Evolutionary conservation across 495 filamentous ascomycete species (phyloP).

Genomic region (Aspergillus bertholletiae): DNA sequence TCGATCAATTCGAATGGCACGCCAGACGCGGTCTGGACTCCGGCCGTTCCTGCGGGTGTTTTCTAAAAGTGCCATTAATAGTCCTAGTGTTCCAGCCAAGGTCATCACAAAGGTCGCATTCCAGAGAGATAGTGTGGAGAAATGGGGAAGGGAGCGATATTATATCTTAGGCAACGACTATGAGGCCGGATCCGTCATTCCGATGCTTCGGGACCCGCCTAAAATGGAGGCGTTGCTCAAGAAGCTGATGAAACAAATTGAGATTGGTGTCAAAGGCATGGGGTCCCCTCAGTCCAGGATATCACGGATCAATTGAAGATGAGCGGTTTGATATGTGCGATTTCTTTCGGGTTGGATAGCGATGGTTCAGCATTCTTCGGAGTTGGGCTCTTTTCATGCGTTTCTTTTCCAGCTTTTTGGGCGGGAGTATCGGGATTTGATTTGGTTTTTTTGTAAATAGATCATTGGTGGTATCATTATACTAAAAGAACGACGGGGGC

Average conservation of each 20-base stretch:
- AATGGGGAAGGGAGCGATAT: slow-evolving; percentile 34
- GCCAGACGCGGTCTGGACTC: slow-evolving; percentile 35
- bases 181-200: slow-evolving; percentile 39
- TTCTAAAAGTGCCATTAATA: slow-evolving; percentile 39
- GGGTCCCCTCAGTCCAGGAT: slow-evolving; percentile 27
- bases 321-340: background rate
- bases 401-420: no score
- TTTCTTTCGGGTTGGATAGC: background rate
- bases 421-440: background rate
- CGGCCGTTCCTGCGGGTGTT: slow-evolving; percentile 36
- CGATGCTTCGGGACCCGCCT: slow-evolving; percentile 26
- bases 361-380: background rate
- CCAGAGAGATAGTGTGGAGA: slow-evolving; percentile 30
- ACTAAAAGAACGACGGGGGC: background rate
- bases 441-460: slow-evolving; percentile 12
- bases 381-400: background rate
- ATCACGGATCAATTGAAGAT: slow-evolving; percentile 14
- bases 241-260: slow-evolving; percentile 34
- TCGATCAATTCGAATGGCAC: slow-evolving; percentile 31
- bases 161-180: slow-evolving; percentile 38
- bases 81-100: slow-evolving; percentile 38
- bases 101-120: slow-evolving; percentile 40
- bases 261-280: slow-evolving; percentile 26
- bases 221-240: slow-evolving; percentile 28
- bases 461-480: background rate